These are phyloP conservation scores for Dothistroma septosporum DNA, from an alignment of 2,329 filamentous ascomycete species.

Conservation along the genomic window DNA sequence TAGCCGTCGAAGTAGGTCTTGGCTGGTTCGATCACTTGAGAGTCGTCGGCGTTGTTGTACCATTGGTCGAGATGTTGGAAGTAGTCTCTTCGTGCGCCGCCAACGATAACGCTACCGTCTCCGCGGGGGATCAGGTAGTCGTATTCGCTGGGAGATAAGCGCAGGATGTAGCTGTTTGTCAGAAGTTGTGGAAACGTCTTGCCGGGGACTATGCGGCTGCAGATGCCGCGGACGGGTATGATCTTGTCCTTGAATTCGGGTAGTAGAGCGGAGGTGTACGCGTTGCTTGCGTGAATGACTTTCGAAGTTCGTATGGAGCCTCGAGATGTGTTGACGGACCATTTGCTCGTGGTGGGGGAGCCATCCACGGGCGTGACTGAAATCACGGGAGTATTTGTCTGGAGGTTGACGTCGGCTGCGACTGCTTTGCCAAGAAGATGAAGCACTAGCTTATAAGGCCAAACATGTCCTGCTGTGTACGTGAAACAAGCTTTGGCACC, in stretches of 20 bases:
- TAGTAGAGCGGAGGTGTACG: conserved; percentile 29
- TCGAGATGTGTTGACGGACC: conserved; percentile 23
- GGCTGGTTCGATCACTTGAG: conserved; percentile 42
- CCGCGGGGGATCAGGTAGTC: conserved; percentile 44
- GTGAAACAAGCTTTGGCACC: conserved; percentile 36
- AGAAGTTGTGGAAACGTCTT: conserved; percentile 24
- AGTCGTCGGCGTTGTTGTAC: conserved; percentile 48
- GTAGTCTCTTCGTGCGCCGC: conserved; percentile 37
- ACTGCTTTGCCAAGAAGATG: conserved; percentile 24
- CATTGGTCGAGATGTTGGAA: conserved; percentile 35
- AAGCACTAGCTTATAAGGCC: conserved; percentile 31
- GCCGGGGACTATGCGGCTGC: conserved; percentile 36
- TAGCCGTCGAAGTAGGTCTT: conserved; percentile 46
- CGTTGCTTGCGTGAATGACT: conserved; percentile 33
- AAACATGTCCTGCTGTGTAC: conserved; percentile 49
- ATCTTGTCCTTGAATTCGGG: conserved; percentile 35
- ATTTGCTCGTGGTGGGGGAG: conserved; percentile 1
- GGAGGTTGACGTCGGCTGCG: conserved; percentile 60
- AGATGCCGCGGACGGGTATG: conserved; percentile 44
- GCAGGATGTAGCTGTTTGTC: conserved; percentile 28
- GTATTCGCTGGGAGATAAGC: conserved; percentile 21
- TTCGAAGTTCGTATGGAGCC: conserved; percentile 30
- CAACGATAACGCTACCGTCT: conserved; percentile 46
- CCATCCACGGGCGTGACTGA: conserved; percentile 68
- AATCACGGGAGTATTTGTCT: conserved; percentile 65